Percentiles rank a stretch among this genome's conserved stretches.
These are phyloP conservation scores for Daldinia concentrica DNA, from an alignment of 495 filamentous ascomycete genomes.

Conservation along the genomic window DNA sequence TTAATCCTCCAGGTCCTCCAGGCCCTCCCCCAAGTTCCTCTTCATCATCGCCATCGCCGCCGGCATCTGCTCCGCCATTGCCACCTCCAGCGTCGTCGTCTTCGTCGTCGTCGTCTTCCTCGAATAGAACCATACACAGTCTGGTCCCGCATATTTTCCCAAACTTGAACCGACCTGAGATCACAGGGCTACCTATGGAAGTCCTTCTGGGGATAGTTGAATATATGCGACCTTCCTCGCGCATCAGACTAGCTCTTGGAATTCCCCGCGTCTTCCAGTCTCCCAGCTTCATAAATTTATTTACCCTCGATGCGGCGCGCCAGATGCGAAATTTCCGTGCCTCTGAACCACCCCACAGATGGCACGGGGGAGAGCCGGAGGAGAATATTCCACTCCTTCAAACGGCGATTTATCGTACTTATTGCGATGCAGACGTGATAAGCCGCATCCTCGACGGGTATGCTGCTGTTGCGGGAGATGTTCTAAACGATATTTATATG, in stretches of 20 bases:
- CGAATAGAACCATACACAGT: neutral
- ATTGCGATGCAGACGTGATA: neutral
- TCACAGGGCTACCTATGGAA: neutral
- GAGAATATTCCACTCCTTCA: neutral
- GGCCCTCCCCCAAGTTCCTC: no score
- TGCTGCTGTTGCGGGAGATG: neutral
- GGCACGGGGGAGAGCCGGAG: neutral
- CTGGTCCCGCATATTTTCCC: neutral
- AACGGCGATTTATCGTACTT: neutral
- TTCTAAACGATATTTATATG: neutral
- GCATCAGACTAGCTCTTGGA: neutral
- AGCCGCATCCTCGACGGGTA: neutral
- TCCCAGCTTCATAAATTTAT: neutral
- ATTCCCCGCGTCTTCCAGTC: conserved; percentile 1
- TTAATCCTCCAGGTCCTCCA: no score
- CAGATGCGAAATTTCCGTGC: neutral
- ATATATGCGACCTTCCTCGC: neutral
- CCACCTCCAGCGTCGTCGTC: neutral
- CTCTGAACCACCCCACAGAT: neutral
- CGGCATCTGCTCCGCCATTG: no score
- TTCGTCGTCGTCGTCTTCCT: neutral
- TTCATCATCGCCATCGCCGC: no score
- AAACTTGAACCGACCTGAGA: neutral
- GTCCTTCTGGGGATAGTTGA: neutral
- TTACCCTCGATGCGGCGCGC: neutral